Conservation (phyloP, 1,284 basidiomycete species). For the Agroathelia rolfsii region DNA sequence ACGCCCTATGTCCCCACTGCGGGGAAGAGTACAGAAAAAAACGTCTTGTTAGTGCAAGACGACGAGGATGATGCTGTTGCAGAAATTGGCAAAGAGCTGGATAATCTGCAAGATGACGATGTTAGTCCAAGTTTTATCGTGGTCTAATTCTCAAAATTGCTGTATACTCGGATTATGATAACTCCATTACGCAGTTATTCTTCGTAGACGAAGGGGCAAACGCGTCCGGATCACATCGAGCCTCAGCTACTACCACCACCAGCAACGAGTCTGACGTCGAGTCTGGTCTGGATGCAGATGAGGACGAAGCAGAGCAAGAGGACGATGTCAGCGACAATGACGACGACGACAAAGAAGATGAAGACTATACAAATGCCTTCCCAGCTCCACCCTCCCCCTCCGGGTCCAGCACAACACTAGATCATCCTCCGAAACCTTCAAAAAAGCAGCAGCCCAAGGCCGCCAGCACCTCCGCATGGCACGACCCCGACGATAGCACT, state of each 20-base stretch:
- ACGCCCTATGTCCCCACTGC: constrained; percentile 38
- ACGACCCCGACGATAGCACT: constrained; percentile 71
- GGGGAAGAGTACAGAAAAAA: constrained; percentile 20
- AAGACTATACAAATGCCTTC: no score
- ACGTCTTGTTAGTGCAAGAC: constrained; percentile 20
- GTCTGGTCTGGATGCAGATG: constrained; percentile 17
- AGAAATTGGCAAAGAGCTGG: constrained; percentile 36
- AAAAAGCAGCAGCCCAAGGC: constrained; percentile 18
- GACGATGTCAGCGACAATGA: constrained; percentile 16
- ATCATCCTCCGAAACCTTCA: constrained; percentile 10
- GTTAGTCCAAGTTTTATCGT: constrained; percentile 28
- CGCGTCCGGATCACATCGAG: constrained; percentile 15
- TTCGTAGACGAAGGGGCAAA: constrained; percentile 47
- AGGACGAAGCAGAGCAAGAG: constrained; percentile 18
- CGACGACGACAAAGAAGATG: constrained; percentile 18
- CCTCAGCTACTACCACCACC: constrained; percentile 1
- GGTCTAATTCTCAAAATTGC: constrained; percentile 4
- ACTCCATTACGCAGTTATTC: constrained; percentile 45
- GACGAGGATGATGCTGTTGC: constrained; percentile 22
- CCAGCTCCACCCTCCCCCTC: no score
- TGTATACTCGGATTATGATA: constrained; percentile 10
- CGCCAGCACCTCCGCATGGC: constrained; percentile 67
- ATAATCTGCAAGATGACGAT: constrained; percentile 57
- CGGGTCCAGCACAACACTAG: constrained; percentile 16
- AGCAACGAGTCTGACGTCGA: constrained; percentile 15